Evolutionary conservation across 1,284 basidiomycete genomes (phyloP), one percentile per base, ranked within the genome.

Genomic region (Volvariella surrecta): DNA sequence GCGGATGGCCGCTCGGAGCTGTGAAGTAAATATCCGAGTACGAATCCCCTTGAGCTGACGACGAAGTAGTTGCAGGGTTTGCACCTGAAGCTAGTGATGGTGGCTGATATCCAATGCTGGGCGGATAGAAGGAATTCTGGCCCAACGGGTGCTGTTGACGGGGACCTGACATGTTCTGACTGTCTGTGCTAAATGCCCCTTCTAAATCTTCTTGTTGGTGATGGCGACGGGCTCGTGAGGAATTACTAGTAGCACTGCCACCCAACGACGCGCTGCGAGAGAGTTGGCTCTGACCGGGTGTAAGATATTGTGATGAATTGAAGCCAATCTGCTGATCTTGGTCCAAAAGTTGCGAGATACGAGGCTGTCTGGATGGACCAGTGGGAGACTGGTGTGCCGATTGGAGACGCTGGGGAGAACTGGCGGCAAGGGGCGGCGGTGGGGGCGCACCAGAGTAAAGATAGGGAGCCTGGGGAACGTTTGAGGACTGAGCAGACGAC

Each of bases 161-260:
- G 45, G 58, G 52, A 45, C 55, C 54, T 47, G 56, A 50, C 50
- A 68, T 62, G 48, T 56, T 49, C 50, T 70, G 65, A 38, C 61
- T 59, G 54, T 79, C 75, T 39, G 71, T 62, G 61, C 65, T 66
- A 55, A 78, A 81, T 45, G 79, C 78, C 45, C 76, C 74, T 55
- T 87, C 84, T 37, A 86, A 62, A 65, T 87, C 83, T 52, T 84
- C 82, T 42, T 68, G 68, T 47, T 73, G 73, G 58, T 76, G 76
- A 53, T 77, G 77, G 45, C 77, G 70, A 48, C 76, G 68, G 37
- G 58, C 51, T 47, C 70, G 70, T 58, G 60, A 43, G 24, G 60
- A 45, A 47, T 50, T 59, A 56, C 59, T 60, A 53, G 65, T 61
- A 55, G 62, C 64, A 51, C 58, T 68, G 52, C 58, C 71, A 47